Conservation (phyloP, 306 rosid species). For the Dryas alaskensis region DNA sequence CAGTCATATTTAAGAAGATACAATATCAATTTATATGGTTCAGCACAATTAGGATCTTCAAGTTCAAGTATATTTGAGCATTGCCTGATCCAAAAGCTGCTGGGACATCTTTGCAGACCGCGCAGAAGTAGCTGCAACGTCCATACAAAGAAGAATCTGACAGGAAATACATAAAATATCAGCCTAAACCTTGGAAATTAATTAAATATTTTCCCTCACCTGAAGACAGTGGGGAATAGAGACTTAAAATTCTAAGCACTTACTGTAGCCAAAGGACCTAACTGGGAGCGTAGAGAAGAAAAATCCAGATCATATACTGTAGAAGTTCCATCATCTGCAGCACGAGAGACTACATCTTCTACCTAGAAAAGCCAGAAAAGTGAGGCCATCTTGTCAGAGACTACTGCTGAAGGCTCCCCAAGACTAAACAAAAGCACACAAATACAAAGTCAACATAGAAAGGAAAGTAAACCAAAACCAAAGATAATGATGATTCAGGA, state of each 20-base stretch:
- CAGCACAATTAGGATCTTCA: not conserved
- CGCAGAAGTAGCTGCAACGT: constrained; percentile 91
- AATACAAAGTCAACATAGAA: not conserved
- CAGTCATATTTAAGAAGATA: not conserved
- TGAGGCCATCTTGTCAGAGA: constrained; percentile 13
- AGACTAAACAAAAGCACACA: not conserved
- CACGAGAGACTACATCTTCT: constrained; percentile 85
- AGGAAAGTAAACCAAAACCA: not conserved
- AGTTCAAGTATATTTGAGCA: constrained; percentile 26
- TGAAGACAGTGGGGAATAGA: constrained; percentile 23
- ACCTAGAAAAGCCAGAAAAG: constrained; percentile 46
- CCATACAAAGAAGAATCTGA: constrained; percentile 96
- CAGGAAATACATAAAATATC: constrained; percentile 38
- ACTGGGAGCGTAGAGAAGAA: constrained; percentile 77
- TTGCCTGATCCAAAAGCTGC: constrained; percentile 88
- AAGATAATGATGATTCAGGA: not conserved
- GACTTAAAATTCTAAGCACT: constrained; percentile 35
- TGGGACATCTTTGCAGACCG: constrained; percentile 77
- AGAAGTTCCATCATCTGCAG: constrained; percentile 45
- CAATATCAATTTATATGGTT: not conserved
- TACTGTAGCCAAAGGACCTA: constrained; percentile 91
- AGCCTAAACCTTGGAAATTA: constrained; percentile 30
- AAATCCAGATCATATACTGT: constrained; percentile 75
- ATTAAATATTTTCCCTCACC: constrained; percentile 3
- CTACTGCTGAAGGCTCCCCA: not conserved